Conservation (phyloP, 345 rosid genomes). For the Punica granatum region DNA sequence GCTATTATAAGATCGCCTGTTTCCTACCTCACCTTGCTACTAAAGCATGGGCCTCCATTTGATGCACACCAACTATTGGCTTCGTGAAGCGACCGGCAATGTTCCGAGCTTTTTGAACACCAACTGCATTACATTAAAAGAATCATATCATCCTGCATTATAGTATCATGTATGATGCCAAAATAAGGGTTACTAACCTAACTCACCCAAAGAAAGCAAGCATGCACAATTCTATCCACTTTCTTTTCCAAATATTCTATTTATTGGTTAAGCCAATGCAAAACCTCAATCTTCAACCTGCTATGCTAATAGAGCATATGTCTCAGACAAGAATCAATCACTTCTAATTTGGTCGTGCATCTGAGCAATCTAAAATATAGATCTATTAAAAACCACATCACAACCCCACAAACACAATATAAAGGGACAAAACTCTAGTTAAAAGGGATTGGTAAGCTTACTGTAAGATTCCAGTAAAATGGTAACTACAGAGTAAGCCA, state of each 20-base stretch:
- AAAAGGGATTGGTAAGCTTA: neutral
- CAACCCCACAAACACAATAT: neutral
- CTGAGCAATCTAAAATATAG: neutral
- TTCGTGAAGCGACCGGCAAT: slow-evolving; percentile 61
- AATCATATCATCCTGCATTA: neutral
- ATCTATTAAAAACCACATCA: neutral
- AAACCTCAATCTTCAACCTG: neutral
- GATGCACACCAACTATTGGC: slow-evolving; percentile 78
- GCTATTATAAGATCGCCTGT: too few species aligned
- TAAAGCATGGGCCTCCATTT: slow-evolving; percentile 97
- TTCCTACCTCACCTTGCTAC: slow-evolving; percentile 58
- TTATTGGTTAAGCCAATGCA: neutral
- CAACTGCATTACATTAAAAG: slow-evolving; percentile 46
- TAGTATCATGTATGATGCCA: neutral
- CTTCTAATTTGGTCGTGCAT: neutral
- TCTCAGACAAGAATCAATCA: neutral
- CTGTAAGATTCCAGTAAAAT: too few species aligned
- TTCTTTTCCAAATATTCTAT: neutral
- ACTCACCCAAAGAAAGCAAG: neutral
- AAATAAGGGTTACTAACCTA: neutral
- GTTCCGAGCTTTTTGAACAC: slow-evolving; percentile 77
- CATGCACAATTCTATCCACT: neutral
- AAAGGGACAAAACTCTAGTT: neutral
- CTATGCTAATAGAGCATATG: neutral
- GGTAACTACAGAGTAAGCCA: neutral